Conservation (phyloP, 2,329 filamentous ascomycete genomes). For the Pseudopyricularia javanii region DNA sequence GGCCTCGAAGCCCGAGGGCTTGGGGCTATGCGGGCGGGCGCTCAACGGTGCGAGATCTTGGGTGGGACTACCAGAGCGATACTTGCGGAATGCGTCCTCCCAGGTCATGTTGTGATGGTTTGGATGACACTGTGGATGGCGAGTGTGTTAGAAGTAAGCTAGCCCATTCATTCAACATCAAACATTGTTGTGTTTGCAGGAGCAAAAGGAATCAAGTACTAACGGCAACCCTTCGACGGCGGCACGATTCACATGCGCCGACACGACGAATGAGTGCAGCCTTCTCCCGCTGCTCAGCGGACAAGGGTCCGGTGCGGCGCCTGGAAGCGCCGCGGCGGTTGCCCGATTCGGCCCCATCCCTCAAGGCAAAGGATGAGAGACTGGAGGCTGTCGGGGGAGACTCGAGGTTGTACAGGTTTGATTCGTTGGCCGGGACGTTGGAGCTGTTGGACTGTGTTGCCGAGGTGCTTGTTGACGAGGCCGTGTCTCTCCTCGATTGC, state of each 20-base stretch:
- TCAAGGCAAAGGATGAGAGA: conserved; percentile 42
- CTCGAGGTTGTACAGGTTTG: conserved; percentile 39
- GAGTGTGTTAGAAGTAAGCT: conserved; percentile 2
- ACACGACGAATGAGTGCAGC: conserved; percentile 47
- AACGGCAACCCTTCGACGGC: conserved; percentile 44
- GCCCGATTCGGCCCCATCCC: conserved; percentile 41
- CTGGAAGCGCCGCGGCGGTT: conserved; percentile 42
- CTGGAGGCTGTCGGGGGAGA: conserved; percentile 32
- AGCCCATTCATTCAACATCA: neutral
- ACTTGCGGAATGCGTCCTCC: conserved; percentile 45
- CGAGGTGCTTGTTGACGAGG: conserved; percentile 39
- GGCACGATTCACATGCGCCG: conserved; percentile 43
- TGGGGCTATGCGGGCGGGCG: conserved; percentile 20
- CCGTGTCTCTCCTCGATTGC: conserved; percentile 33
- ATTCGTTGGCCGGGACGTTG: conserved; percentile 29
- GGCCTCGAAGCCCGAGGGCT: conserved; percentile 30
- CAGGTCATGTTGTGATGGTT: conserved; percentile 49
- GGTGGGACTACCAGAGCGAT: conserved; percentile 39
- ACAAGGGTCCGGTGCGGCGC: conserved; percentile 46
- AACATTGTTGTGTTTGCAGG: neutral
- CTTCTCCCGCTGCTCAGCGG: conserved; percentile 44
- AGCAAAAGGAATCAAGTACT: conserved; percentile 19
- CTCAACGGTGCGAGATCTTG: conserved; percentile 33
- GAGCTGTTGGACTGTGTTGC: conserved; percentile 28
- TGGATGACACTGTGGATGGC: conserved; percentile 39